Evolutionary conservation across 805 yeast genomes (phyloP).

Genomic region (Candida broadrunensis): DNA sequence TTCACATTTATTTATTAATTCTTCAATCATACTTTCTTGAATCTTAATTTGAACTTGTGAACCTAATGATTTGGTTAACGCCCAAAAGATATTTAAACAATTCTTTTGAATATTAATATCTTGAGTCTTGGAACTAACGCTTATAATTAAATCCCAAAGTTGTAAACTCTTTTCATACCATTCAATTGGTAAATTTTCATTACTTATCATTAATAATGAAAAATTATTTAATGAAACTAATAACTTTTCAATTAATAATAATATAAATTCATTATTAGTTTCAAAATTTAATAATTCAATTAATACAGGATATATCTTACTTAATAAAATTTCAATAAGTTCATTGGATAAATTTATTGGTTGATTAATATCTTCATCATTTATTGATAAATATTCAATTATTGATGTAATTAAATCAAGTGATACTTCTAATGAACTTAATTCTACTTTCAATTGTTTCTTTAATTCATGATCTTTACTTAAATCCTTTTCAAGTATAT

Average conservation of each 20-base stretch:
- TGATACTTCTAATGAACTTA: conserved; percentile 66
- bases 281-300: conserved; percentile 37
- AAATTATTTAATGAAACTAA: conserved; percentile 71
- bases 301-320: conserved; percentile 25
- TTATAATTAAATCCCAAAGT: conserved; percentile 27
- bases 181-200: conserved; percentile 26
- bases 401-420: conserved; percentile 76
- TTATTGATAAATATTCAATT: conserved; percentile 52
- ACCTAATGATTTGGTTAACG: conserved; percentile 33
- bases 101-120: conserved; percentile 26
- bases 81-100: conserved; percentile 37
- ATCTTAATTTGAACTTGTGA: conserved; percentile 26
- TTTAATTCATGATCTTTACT: conserved; percentile 13
- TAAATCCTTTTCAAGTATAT: conserved; percentile 6
- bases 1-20: conserved; percentile 15
- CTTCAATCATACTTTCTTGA: conserved; percentile 21
- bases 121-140: conserved; percentile 9
- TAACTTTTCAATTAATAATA: conserved; percentile 50
- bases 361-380: conserved; percentile 18
- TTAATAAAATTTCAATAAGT: conserved; percentile 17
- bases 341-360: conserved; percentile 19
- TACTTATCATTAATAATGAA: conserved; percentile 51
- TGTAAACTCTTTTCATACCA: conserved; percentile 34
- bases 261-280: conserved; percentile 18
- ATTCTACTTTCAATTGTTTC: conserved; percentile 44